Percentiles rank a stretch among this genome's conserved stretches.
phyloP scores from a whole-genome alignment of 805 yeast species.

The Blastobotrys peoriensis region DNA sequence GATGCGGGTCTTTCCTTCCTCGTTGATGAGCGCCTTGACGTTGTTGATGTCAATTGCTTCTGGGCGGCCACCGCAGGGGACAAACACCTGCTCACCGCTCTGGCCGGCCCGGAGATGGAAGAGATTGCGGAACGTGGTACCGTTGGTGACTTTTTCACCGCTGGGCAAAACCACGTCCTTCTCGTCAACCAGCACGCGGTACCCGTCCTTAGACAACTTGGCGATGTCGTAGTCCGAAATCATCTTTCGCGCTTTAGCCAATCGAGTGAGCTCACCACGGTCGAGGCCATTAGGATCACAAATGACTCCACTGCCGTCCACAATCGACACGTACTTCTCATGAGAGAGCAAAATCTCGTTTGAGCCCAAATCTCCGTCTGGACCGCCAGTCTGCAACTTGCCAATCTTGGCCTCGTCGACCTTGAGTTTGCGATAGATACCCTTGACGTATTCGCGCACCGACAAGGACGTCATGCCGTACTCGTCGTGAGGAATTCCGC shows the following conservation, averaged over 20 bases:
- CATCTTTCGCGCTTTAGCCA: constrained; percentile 75
- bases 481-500: constrained; percentile 97
- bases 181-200: constrained; percentile 79
- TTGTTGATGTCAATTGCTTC: constrained; percentile 87
- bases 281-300: constrained; percentile 89
- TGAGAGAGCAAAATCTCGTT: constrained; percentile 87
- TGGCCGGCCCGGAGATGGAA: constrained; percentile 75
- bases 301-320: constrained; percentile 94
- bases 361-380: constrained; percentile 96
- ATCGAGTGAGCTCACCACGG: constrained; percentile 65
- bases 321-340: constrained; percentile 80
- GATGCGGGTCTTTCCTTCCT: constrained; percentile 68
- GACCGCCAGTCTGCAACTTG: constrained; percentile 97
- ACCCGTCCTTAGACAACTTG: constrained; percentile 69
- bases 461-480: constrained; percentile 97
- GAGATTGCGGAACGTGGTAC: constrained; percentile 82
- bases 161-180: constrained; percentile 69
- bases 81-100: constrained; percentile 72
- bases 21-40: constrained; percentile 65
- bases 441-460: constrained; percentile 85
- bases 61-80: constrained; percentile 99
- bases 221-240: constrained; percentile 61
- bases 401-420: constrained; percentile 53
- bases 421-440: constrained; percentile 72
- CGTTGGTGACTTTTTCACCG: constrained; percentile 71